Evolutionary conservation across 2,329 filamentous ascomycete genomes (phyloP).

Genomic region (Tolypocladium amazonense): DNA sequence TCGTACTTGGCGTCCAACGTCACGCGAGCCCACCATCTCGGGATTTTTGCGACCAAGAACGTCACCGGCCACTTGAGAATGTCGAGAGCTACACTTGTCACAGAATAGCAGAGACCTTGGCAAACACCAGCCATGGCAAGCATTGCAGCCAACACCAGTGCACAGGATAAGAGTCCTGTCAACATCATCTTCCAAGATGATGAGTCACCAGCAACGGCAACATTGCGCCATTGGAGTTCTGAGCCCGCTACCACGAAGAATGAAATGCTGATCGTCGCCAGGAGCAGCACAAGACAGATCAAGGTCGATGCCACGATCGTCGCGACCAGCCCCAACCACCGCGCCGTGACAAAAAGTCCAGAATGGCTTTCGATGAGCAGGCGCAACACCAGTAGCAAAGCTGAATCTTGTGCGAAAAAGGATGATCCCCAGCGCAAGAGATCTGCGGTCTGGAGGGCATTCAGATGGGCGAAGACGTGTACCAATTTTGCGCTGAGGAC

Average conservation of each 20-base stretch:
- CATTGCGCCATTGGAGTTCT: slow-evolving; percentile 22
- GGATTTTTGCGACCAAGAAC: neutral
- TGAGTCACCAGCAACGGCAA: slow-evolving; percentile 18
- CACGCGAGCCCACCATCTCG: neutral
- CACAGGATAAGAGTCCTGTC: slow-evolving; percentile 11
- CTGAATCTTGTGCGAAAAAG: slow-evolving; percentile 14
- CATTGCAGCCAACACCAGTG: neutral
- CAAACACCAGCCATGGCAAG: neutral
- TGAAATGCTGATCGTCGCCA: slow-evolving; percentile 11
- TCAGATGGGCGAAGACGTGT: slow-evolving; percentile 12
- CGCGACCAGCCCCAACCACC: neutral
- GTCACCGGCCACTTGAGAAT: neutral
- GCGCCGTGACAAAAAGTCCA: neutral
- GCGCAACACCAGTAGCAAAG: slow-evolving; percentile 9
- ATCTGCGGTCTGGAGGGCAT: slow-evolving; percentile 7
- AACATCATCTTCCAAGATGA: slow-evolving; percentile 17
- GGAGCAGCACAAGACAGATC: slow-evolving; percentile 1
- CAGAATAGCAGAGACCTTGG: neutral
- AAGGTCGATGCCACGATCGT: neutral
- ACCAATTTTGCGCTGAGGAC: slow-evolving; percentile 11
- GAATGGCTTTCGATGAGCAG: slow-evolving; percentile 6
- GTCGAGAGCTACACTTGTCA: neutral
- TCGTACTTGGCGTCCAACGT: neutral
- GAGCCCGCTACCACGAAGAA: slow-evolving; percentile 16
- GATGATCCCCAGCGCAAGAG: slow-evolving; percentile 12